Conservation (phyloP, 495 filamentous ascomycete genomes). For the Penicillium simplicissimum region DNA sequence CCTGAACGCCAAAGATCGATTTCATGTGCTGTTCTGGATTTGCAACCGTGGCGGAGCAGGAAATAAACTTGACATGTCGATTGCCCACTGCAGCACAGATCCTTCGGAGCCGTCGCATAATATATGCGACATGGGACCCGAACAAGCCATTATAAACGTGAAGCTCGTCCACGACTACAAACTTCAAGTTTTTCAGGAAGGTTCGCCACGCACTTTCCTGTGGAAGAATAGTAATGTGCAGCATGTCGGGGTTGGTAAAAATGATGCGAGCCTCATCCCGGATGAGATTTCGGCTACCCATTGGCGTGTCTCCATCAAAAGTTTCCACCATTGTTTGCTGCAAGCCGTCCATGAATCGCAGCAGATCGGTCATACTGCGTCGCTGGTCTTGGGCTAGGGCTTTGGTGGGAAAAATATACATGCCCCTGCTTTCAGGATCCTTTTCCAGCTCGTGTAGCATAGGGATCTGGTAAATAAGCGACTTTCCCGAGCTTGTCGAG, state of each 20-base stretch:
- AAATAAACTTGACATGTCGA: slow-evolving; percentile 85
- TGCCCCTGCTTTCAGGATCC: slow-evolving; percentile 73
- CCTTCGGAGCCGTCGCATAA: slow-evolving; percentile 87
- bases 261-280: slow-evolving; percentile 90
- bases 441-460: slow-evolving; percentile 86
- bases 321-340: slow-evolving; percentile 81
- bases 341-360: slow-evolving; percentile 76
- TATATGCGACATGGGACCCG: slow-evolving; percentile 89
- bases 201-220: slow-evolving; percentile 87
- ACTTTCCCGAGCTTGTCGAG: slow-evolving; percentile 95
- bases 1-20: slow-evolving; percentile 85
- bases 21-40: slow-evolving; percentile 93
- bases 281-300: slow-evolving; percentile 73
- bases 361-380: slow-evolving; percentile 81
- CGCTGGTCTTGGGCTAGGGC: slow-evolving; percentile 94
- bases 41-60: slow-evolving; percentile 94
- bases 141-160: slow-evolving; percentile 97
- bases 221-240: slow-evolving; percentile 91
- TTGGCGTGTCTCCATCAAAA: slow-evolving; percentile 93
- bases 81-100: slow-evolving; percentile 94
- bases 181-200: slow-evolving; percentile 86
- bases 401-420: slow-evolving; percentile 99
- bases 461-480: slow-evolving; percentile 92
- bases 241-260: slow-evolving; percentile 98
- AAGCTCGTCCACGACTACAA: slow-evolving; percentile 86